Conservation (phyloP, 345 rosid species). For the Moricandia moricandioides region DNA sequence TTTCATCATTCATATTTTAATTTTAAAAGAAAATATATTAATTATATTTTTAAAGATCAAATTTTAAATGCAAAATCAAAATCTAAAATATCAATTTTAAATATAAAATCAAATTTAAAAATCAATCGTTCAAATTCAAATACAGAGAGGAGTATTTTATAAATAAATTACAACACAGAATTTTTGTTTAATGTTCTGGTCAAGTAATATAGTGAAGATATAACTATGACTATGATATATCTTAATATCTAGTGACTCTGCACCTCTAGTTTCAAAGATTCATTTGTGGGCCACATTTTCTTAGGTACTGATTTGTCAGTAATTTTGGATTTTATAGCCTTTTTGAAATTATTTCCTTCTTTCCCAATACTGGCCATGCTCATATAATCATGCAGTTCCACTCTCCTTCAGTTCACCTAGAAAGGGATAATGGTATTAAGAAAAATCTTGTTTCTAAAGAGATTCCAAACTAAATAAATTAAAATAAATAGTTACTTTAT, state of each 20-base stretch:
- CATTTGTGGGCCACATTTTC: conserved; percentile 19
- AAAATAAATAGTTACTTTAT: not conserved
- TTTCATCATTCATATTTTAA: too few species aligned
- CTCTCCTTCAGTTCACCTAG: not conserved
- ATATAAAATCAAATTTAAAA: too few species aligned
- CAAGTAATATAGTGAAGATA: conserved; percentile 1
- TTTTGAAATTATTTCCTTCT: conserved; percentile 4
- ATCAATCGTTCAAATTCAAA: too few species aligned
- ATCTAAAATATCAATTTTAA: too few species aligned
- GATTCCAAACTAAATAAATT: not conserved
- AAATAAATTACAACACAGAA: not conserved
- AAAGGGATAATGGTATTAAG: not conserved
- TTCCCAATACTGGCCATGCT: conserved; percentile 7
- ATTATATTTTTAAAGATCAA: too few species aligned
- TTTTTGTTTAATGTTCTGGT: not conserved
- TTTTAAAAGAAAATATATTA: too few species aligned
- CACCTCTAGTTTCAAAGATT: conserved; percentile 25
- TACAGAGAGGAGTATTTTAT: not conserved
- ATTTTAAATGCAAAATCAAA: too few species aligned
- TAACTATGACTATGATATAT: conserved; percentile 2
- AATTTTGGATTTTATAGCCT: conserved; percentile 18
- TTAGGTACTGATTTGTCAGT: conserved; percentile 30
- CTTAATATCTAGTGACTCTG: conserved; percentile 29
- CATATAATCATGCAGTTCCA: conserved; percentile 14
- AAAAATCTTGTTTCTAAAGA: not conserved